A percentile compares a stretch with the other conserved stretches of the same genome.
phyloP scores from a whole-genome alignment of 2,329 filamentous ascomycete species.

The Fusarium sororula region DNA sequence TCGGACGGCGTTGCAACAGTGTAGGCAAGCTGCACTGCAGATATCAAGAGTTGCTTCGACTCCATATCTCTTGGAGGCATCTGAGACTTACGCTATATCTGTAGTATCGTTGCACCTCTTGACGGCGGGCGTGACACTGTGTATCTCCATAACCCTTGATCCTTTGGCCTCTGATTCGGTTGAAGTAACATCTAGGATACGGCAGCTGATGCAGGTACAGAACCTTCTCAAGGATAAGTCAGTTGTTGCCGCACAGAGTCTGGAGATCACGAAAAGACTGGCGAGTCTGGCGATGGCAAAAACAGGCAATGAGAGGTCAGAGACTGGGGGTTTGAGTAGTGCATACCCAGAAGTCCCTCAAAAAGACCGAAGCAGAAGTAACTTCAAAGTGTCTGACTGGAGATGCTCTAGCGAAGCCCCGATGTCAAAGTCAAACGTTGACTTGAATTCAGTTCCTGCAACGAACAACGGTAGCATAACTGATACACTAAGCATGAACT shows the following conservation, averaged over 20 bases:
- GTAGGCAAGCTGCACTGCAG: neutral
- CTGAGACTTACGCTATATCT: neutral
- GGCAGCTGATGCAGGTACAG: neutral
- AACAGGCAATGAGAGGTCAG: rapidly evolving
- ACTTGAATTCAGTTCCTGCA: rapidly evolving
- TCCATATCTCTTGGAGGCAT: neutral
- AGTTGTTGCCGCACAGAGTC: neutral
- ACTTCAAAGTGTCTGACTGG: rapidly evolving
- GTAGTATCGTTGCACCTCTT: neutral
- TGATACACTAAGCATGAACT: neutral
- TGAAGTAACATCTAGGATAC: neutral
- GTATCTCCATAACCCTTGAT: neutral
- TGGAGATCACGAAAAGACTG: neutral
- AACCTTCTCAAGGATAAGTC: neutral
- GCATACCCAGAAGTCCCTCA: neutral
- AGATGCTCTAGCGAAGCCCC: too few relatives aligned
- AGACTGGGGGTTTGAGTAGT: rapidly evolving
- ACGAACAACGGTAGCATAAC: neutral
- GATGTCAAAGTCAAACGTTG: rapidly evolving
- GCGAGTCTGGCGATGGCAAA: neutral
- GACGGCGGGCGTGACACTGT: neutral
- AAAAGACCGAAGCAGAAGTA: rapidly evolving
- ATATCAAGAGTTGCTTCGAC: neutral
- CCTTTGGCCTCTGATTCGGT: neutral
- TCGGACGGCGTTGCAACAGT: neutral